These are phyloP conservation scores for Dillenia turbinata DNA, from an alignment of 164 flowering plant species.

Conservation along the genomic window DNA sequence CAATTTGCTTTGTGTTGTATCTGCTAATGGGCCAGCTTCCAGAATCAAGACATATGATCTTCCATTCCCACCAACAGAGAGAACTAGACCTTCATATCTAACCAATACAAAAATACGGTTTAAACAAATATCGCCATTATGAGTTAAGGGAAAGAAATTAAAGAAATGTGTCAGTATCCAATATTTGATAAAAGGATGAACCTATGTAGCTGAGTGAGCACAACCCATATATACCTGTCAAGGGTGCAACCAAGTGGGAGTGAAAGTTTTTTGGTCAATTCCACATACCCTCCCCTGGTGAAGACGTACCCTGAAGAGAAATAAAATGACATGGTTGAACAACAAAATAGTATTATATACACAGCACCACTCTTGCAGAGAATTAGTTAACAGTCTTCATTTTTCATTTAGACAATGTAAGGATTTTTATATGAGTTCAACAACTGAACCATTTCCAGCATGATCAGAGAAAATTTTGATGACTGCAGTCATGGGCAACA, in stretches of 20 bases:
- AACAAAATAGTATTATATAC: no score
- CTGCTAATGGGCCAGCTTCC: slow-evolving; percentile 90
- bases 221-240: slow-evolving; percentile 54
- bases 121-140: neutral
- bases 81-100: slow-evolving; percentile 90
- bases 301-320: slow-evolving; percentile 70
- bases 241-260: slow-evolving; percentile 86
- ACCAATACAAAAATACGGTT: slow-evolving; percentile 3
- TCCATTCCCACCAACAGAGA: slow-evolving; percentile 97
- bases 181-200: slow-evolving; percentile 78
- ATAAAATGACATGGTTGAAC: neutral
- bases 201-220: slow-evolving; percentile 27
- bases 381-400: no score
- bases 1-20: slow-evolving; percentile 78
- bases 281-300: slow-evolving; percentile 94
- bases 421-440: no score
- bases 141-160: neutral
- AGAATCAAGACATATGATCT: slow-evolving; percentile 84
- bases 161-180: neutral
- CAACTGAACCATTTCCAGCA: no score
- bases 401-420: no score
- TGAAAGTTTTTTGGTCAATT: slow-evolving; percentile 69
- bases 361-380: no score
- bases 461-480: no score
- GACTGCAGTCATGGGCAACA: no score